Evolutionary conservation across 1,139 yeast genomes (phyloP).

Genomic region (Pneumocystis sp.): DNA sequence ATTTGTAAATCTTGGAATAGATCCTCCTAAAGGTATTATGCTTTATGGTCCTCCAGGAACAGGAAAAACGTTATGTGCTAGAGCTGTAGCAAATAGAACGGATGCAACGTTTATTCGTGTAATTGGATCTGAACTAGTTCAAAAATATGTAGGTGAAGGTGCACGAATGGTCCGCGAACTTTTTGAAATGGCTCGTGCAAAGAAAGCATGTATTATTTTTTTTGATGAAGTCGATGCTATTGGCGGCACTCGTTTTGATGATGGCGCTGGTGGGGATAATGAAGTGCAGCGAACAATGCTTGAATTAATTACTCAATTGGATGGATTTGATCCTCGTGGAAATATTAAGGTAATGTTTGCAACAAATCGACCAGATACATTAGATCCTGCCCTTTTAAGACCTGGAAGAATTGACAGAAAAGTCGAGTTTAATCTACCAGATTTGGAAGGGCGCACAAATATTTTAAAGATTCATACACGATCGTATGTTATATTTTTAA

Average conservation of each 20-base stretch:
- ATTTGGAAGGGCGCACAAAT: constrained; percentile 92
- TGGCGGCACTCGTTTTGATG: constrained; percentile 98
- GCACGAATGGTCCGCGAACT: constrained; percentile 98
- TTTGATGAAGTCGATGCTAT: constrained; percentile 97
- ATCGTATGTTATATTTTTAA: constrained; percentile 12
- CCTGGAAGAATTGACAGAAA: constrained; percentile 98
- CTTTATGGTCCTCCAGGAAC: constrained; percentile 98
- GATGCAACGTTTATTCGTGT: constrained; percentile 97
- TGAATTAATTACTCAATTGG: constrained; percentile 91
- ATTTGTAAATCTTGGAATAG: constrained; percentile 89
- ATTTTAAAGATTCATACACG: constrained; percentile 93
- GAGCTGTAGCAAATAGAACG: constrained; percentile 97
- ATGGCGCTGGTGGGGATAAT: constrained; percentile 98
- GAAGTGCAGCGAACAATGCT: constrained; percentile 98
- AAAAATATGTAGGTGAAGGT: constrained; percentile 97
- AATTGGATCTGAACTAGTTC: constrained; percentile 94
- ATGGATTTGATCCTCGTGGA: constrained; percentile 97
- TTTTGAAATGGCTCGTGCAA: constrained; percentile 96
- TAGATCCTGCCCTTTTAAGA: constrained; percentile 92
- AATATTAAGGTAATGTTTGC: constrained; percentile 99
- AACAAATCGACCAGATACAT: constrained; percentile 91
- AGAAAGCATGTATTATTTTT: constrained; percentile 89
- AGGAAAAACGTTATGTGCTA: constrained; percentile 92
- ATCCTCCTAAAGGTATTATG: constrained; percentile 94
- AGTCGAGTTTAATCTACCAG: constrained; percentile 92